These are phyloP conservation scores for Eucalyptus pumila DNA, from an alignment of 345 rosid genomes.

Conservation along the genomic window DNA sequence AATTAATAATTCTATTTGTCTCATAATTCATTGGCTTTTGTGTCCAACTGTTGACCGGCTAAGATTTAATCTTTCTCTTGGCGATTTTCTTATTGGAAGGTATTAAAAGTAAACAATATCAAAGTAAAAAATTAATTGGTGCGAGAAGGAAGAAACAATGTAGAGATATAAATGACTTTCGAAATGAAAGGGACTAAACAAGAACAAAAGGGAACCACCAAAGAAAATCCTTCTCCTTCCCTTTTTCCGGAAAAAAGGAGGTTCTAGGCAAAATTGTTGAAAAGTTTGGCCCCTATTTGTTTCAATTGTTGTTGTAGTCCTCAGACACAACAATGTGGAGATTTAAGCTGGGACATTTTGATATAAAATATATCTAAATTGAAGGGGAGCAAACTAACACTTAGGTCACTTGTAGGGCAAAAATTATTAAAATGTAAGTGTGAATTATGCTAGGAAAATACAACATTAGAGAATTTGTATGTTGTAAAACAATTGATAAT, in stretches of 20 bases:
- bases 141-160: too few relatives aligned
- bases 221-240: neutral
- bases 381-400: neutral
- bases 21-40: neutral
- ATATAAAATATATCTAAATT: too few relatives aligned
- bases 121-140: neutral
- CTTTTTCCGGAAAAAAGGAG: neutral
- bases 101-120: neutral
- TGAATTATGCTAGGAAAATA: fast-evolving
- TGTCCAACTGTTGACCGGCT: fast-evolving
- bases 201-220: neutral
- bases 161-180: neutral
- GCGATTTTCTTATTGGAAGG: fast-evolving
- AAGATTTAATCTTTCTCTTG: neutral
- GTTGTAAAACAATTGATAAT: neutral
- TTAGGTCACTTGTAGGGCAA: fast-evolving
- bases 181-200: neutral
- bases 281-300: neutral
- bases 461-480: neutral
- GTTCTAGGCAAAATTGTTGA: neutral
- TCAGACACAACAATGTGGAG: fast-evolving
- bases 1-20: neutral
- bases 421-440: fast-evolving
- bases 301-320: neutral
- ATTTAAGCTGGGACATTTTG: neutral